These are phyloP conservation scores for Rhizoctonia solani DNA, from an alignment of 1,284 basidiomycete genomes.

Conservation along the genomic window DNA sequence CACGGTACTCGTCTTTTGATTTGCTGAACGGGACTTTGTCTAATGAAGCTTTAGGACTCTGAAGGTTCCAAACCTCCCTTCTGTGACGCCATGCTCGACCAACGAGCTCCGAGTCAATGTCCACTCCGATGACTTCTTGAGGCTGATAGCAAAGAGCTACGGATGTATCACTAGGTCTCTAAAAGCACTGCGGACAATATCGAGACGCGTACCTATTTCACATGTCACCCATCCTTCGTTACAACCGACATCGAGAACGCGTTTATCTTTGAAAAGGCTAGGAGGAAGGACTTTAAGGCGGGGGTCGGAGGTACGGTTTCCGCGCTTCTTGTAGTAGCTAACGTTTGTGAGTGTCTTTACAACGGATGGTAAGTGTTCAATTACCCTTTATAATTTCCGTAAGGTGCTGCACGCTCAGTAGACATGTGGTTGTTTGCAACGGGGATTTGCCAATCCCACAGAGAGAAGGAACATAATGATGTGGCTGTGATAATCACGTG, in stretches of 20 bases:
- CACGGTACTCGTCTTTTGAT: not conserved
- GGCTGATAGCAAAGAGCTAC: conserved; percentile 68
- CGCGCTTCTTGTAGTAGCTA: conserved; percentile 75
- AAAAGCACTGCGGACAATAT: too few species aligned
- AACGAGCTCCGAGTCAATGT: conserved; percentile 75
- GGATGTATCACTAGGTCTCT: too few species aligned
- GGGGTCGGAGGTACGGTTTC: conserved; percentile 52
- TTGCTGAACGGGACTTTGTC: not conserved
- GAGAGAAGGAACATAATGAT: not conserved
- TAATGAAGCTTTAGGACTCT: conserved; percentile 48
- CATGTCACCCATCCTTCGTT: conserved; percentile 83
- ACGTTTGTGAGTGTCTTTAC: not conserved
- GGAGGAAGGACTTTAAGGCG: conserved; percentile 63
- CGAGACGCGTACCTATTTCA: conserved; percentile 78
- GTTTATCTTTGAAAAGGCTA: conserved; percentile 56
- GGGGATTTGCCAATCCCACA: not conserved
- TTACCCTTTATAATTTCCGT: conserved; percentile 27
- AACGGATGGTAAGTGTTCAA: not conserved
- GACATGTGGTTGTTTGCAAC: conserved; percentile 18
- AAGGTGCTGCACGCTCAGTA: conserved; percentile 6
- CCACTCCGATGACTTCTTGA: conserved; percentile 70
- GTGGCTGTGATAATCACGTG: conserved; percentile 5
- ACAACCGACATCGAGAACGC: conserved; percentile 78
- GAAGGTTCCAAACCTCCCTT: conserved; percentile 68
- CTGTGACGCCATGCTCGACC: conserved; percentile 70